phyloP scores from a whole-genome alignment of 352 stramenopile species.

The Globisporangium emineosum region DNA sequence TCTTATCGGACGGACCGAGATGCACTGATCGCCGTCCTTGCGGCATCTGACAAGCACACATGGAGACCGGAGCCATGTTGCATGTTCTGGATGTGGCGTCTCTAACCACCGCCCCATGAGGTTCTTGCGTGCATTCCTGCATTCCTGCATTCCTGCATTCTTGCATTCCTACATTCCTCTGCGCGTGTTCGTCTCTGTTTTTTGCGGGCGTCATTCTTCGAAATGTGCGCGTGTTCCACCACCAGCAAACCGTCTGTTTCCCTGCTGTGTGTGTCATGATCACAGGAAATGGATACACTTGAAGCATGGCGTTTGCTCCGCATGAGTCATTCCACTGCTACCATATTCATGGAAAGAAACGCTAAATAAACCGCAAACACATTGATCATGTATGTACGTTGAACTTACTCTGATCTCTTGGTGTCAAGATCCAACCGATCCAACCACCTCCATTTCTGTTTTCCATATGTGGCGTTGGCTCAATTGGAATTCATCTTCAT shows the following conservation, averaged over 20 bases:
- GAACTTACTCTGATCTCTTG: not conserved
- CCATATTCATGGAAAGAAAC: constrained; percentile 1
- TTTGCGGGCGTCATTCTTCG: not conserved
- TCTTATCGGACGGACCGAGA: not conserved
- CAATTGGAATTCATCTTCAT: not conserved
- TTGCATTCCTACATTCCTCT: not conserved
- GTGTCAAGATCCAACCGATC: not conserved
- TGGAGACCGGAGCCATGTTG: not conserved
- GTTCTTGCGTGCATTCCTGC: too few species aligned
- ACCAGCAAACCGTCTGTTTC: not conserved
- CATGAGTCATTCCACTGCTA: too few species aligned
- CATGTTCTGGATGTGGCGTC: not conserved
- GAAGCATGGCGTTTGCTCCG: not conserved
- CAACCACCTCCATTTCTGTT: not conserved
- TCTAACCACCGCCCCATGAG: not conserved
- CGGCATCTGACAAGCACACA: not conserved
- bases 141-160: too few species aligned
- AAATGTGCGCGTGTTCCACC: not conserved
- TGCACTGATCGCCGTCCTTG: not conserved
- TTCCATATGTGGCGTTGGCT: not conserved
- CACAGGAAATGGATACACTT: constrained; percentile 8
- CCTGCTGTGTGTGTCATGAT: not conserved
- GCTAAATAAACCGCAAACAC: not conserved
- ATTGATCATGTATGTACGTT: not conserved
- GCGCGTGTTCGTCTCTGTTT: not conserved